Percentiles rank a stretch among this genome's conserved stretches.
phyloP scores from a whole-genome alignment of 305 asterid species.

The Vinca major region DNA sequence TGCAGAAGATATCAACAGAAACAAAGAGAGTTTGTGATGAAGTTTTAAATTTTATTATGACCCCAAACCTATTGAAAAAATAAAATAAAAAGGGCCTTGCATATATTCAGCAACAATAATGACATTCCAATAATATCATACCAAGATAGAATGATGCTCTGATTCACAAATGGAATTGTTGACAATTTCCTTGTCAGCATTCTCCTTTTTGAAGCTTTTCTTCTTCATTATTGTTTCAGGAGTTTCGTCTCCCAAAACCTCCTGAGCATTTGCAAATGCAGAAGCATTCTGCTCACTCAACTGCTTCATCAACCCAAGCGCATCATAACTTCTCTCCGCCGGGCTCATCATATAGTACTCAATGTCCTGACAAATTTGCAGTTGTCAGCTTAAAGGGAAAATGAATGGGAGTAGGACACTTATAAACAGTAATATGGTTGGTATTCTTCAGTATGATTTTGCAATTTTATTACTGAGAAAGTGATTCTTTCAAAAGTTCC shows the following conservation, averaged over 20 bases:
- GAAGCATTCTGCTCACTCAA: constrained; percentile 85
- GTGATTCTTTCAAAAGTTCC: background rate
- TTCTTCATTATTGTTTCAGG: constrained; percentile 66
- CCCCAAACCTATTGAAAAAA: too few species aligned
- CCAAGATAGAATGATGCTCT: constrained; percentile 33
- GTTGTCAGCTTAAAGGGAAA: constrained; percentile 3
- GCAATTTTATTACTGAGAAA: background rate
- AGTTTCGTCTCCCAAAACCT: constrained; percentile 80
- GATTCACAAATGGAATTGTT: constrained; percentile 21
- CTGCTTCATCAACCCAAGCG: constrained; percentile 87
- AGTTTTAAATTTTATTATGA: too few species aligned
- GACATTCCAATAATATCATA: constrained; percentile 16
- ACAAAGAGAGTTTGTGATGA: too few species aligned
- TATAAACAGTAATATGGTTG: too few species aligned
- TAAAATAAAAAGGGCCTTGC: too few species aligned
- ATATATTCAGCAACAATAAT: too few species aligned
- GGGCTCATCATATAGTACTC: constrained; percentile 75
- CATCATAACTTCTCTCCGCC: constrained; percentile 71
- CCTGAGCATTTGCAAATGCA: constrained; percentile 87
- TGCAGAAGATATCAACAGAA: too few species aligned
- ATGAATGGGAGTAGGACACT: background rate
- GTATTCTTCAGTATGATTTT: too few species aligned
- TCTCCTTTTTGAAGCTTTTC: constrained; percentile 31
- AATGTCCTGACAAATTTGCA: constrained; percentile 49
- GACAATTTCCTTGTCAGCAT: constrained; percentile 28